A percentile compares a stretch with the other conserved stretches of the same genome.
Evolutionary conservation across 345 rosid species (phyloP).

Genomic region (Salix exigua): DNA sequence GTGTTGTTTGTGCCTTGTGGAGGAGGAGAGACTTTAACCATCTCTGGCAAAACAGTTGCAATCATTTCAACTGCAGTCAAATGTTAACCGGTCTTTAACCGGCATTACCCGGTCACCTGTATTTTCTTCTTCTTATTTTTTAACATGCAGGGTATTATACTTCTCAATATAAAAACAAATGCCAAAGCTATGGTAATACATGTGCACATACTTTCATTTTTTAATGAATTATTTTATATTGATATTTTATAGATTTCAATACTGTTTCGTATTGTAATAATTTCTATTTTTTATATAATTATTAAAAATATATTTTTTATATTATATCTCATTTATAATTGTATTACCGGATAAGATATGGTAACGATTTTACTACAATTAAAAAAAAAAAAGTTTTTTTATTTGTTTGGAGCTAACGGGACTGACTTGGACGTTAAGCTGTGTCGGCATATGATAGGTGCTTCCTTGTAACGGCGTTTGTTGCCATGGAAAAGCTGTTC

Average conservation of each 20-base stretch:
- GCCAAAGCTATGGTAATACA: no score
- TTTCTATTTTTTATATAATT: no score
- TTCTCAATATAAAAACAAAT: no score
- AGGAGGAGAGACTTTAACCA: constrained; percentile 50
- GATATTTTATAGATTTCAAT: no score
- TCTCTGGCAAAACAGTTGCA: constrained; percentile 52
- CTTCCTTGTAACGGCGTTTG: constrained; percentile 38
- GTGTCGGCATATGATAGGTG: constrained; percentile 18
- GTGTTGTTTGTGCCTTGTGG: not conserved
- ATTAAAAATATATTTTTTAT: no score
- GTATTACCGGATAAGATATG: not conserved
- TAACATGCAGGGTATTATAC: no score
- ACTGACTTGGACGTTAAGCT: constrained; percentile 18
- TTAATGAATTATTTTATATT: not conserved
- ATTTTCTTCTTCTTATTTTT: not conserved
- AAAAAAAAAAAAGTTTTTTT: constrained; percentile 41
- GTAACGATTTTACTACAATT: not conserved
- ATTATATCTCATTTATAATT: no score
- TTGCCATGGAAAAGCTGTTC: constrained; percentile 47
- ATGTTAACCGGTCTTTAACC: constrained; percentile 53
- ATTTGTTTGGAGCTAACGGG: constrained; percentile 26
- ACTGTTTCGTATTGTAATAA: no score
- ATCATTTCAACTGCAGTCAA: constrained; percentile 82
- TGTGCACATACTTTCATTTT: no score
- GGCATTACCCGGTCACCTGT: constrained; percentile 44